phyloP scores from a whole-genome alignment of 768 basidiomycete species.

The Amanita phalloides region DNA sequence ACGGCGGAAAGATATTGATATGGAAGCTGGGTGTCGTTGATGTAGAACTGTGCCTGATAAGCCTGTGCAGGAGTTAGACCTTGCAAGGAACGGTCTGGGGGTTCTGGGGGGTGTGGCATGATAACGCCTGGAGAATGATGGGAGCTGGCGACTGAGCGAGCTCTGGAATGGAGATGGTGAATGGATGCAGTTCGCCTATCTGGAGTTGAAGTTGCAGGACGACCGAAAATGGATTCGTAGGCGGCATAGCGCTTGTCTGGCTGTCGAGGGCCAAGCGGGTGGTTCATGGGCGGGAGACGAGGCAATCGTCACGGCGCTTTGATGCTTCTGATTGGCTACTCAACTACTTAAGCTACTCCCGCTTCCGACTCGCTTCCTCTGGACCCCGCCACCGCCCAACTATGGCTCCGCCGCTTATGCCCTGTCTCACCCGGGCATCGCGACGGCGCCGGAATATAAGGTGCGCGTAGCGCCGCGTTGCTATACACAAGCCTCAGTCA shows the following conservation, averaged over 20 bases:
- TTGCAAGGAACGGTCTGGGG: constrained; percentile 30
- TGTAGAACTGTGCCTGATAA: constrained; percentile 68
- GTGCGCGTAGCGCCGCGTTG: neutral
- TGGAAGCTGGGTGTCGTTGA: constrained; percentile 24
- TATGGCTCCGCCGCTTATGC: constrained; percentile 1
- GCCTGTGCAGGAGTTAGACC: constrained; percentile 71
- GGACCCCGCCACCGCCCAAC: neutral
- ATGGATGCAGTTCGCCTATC: neutral
- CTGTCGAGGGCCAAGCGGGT: constrained; percentile 44
- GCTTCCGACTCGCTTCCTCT: neutral
- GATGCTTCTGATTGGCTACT: neutral
- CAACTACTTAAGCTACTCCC: neutral
- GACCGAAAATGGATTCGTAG: constrained; percentile 83
- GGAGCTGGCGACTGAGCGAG: constrained; percentile 39
- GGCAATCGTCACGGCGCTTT: neutral
- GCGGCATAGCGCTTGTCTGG: constrained; percentile 73
- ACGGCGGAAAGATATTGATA: constrained; percentile 11
- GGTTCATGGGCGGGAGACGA: constrained; percentile 26
- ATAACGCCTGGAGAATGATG: constrained; percentile 32
- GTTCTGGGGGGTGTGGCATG: constrained; percentile 36
- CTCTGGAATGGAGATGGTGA: constrained; percentile 26
- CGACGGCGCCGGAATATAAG: neutral
- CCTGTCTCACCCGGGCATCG: neutral
- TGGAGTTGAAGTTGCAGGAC: constrained; percentile 21
- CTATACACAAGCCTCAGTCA: neutral